Evolutionary conservation across 768 basidiomycete species (phyloP).

Genomic region (Kwoniella botswanensis): DNA sequence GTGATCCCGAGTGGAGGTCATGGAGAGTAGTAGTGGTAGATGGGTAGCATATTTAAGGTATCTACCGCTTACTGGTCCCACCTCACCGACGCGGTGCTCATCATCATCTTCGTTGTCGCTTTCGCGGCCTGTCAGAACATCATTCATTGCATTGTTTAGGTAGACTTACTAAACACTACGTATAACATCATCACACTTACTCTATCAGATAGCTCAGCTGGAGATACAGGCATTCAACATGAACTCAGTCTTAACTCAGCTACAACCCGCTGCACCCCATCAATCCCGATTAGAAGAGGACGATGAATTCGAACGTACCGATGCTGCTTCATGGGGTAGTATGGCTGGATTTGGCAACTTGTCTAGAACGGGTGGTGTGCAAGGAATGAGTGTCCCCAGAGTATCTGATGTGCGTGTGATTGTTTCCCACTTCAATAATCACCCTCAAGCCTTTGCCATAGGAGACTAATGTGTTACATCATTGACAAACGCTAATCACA

Average conservation of each 20-base stretch:
- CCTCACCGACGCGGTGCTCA: constrained; percentile 20
- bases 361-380: constrained; percentile 40
- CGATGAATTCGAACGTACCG: constrained; percentile 28
- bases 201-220: background rate
- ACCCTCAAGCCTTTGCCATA: no score
- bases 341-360: constrained; percentile 51
- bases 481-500: no score
- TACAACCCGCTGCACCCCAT: constrained; percentile 30
- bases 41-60: background rate
- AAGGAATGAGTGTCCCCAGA: constrained; percentile 53
- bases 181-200: background rate
- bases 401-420: constrained; percentile 51
- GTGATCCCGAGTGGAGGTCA: constrained; percentile 16
- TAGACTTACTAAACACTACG: background rate
- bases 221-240: constrained; percentile 21
- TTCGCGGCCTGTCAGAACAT: constrained; percentile 17
- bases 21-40: background rate
- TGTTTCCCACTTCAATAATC: background rate
- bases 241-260: constrained; percentile 41
- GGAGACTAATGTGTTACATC: no score
- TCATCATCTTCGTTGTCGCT: constrained; percentile 18
- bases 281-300: constrained; percentile 15
- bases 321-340: constrained; percentile 42
- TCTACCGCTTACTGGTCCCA: constrained; percentile 1
- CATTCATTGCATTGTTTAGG: background rate